Base-by-base conservation (phyloP, 2,329 filamentous ascomycete genomes). In the Claviceps digitariae region DNA sequence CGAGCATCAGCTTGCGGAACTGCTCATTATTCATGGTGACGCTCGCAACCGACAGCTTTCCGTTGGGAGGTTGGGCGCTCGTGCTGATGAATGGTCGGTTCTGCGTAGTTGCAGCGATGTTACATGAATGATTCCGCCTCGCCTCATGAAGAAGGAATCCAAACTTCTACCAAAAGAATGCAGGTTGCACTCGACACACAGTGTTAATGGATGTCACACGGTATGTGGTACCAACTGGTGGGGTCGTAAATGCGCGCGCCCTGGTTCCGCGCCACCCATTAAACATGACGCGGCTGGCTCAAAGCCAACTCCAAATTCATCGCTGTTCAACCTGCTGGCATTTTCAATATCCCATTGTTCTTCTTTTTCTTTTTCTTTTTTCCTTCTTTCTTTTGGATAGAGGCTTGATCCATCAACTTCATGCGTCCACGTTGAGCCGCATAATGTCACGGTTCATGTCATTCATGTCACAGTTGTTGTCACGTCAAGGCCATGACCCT, bases 1-100 rank as follows among this genome's bases (percentile, higher is more conserved):
- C 67, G 47, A 83, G 74, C 23, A 95, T 69, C 7, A 97, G 78
- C 58, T 86, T 85, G 52, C 93, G 85, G 64, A 98, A 98, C 63
- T 96, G 88, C 45, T 90, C 82, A 75, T 97, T 97, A 67, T 97
- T 95, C 93, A 98, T 97, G 40, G 45, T 57, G 52, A 49, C 52
- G 50, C 44, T 29, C 15, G 51, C 47, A 17, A 25, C 8, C 6
- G 43, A 36, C 21, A 20, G 36, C 10, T 17, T 34, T 50, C 23
- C 34, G 34, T 36, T 36, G 12, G 5, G 34, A 13, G 13, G 8
- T 27, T 41, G 3, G 10, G 8, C 36, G 34, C 17, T 25, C 13
- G 34, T 20, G 25, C 7, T n/a, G 17, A 27, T 29, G 36, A 17
- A 50, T 41, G 36, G n/a, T 29, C 20, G 36, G n/a, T 29, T 13